Evolutionary conservation across 2,329 filamentous ascomycete genomes (phyloP), one percentile per base, ranked within the genome.

Genomic region (Claviceps sp.): DNA sequence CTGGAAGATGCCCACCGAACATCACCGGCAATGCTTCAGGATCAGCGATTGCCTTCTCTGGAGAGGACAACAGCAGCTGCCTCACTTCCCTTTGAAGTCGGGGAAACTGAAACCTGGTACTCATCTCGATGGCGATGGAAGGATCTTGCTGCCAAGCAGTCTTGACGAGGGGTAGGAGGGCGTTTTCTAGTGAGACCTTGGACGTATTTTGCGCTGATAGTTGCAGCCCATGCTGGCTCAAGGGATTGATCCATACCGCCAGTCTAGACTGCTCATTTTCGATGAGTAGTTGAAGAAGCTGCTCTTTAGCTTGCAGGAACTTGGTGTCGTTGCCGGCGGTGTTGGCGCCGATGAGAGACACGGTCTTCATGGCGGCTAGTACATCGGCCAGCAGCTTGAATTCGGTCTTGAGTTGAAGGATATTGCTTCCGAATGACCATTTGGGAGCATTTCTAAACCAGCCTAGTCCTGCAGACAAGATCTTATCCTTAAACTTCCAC

Each of bases 341-440:
- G 40, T 74, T 69, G 1, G 71, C 65, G 4, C 80, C 83, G 38
- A 87, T 78, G 53, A 72, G 73, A 1, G 78, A 73, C 11, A 89
- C 77, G 2, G 71, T 74, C 55, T 82, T 80, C 55, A 98, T 69
- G 14, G 82, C 78, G 11, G 69, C 65, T 47, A 83, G 72, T 38
- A 96, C 82, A 63, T 96, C 89, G 6, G 77, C 76, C 40, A 97
- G 77, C 17, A 95, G 72, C 57, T 85, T 85, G 37, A 88, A 80
- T 68, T 99, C 93, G 0, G 94, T 91, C 71, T 95, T 97, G 49
- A 97, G 74, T 64, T 98, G 93, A 16, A 98, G 71, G 47, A 87
- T 79, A 63, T 96, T 98, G 60, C 91, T 93, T 52, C 93, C 93
- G 67, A 93, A 97, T 0, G 93, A 95, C 91, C 93, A 98, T 58